These are phyloP conservation scores for Globisporangium echinulatum DNA, from an alignment of 352 stramenopile species.

Conservation along the genomic window DNA sequence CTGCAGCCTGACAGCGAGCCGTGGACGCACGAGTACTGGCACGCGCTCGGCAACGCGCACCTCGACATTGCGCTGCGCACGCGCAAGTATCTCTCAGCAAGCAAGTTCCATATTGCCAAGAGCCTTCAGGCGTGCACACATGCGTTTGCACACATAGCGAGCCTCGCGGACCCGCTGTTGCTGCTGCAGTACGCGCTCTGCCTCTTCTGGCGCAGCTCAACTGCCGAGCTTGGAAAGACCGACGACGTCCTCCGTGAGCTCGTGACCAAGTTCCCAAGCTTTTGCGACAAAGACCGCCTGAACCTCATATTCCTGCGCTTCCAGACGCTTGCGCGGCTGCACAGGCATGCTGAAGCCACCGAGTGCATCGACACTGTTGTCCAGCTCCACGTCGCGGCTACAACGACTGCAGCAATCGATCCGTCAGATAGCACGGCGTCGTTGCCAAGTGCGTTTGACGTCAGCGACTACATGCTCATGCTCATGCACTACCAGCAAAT, in stretches of 20 bases:
- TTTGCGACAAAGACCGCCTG: slow-evolving; percentile 51
- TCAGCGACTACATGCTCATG: slow-evolving; percentile 51
- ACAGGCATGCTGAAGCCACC: slow-evolving; percentile 43
- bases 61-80: slow-evolving; percentile 56
- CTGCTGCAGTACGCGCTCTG: slow-evolving; percentile 57
- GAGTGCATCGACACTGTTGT: slow-evolving; percentile 45
- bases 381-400: slow-evolving; percentile 9
- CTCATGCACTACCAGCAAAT: slow-evolving; percentile 59
- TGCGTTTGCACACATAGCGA: slow-evolving; percentile 59
- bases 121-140: slow-evolving; percentile 49
- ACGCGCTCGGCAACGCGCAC: slow-evolving; percentile 53
- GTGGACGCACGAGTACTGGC: slow-evolving; percentile 61
- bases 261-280: slow-evolving; percentile 44
- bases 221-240: slow-evolving; percentile 42
- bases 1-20: slow-evolving; percentile 31
- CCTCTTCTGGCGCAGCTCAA: slow-evolving; percentile 47
- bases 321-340: slow-evolving; percentile 47
- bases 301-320: slow-evolving; percentile 61
- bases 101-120: slow-evolving; percentile 44
- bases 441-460: slow-evolving; percentile 22
- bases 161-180: slow-evolving; percentile 47
- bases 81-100: slow-evolving; percentile 51
- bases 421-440: not conserved
- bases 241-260: slow-evolving; percentile 53
- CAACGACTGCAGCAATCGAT: not conserved